Conservation (phyloP, 495 filamentous ascomycete species). For the Extremus antarcticus region DNA sequence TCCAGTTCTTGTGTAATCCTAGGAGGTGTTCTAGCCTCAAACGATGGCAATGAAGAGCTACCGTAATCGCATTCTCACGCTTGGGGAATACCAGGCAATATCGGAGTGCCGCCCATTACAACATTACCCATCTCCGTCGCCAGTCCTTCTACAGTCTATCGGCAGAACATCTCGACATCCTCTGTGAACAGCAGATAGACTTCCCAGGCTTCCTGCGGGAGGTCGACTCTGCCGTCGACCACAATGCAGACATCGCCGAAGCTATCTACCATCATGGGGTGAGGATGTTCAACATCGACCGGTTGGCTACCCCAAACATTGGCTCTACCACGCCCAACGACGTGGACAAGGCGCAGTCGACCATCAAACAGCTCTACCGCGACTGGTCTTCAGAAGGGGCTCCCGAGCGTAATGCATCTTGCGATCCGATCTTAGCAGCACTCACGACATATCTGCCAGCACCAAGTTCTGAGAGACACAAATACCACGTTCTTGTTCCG, state of each 20-base stretch:
- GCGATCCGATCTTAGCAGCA: constrained; percentile 56
- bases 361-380: constrained; percentile 83
- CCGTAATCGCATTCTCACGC: background rate
- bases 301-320: constrained; percentile 42
- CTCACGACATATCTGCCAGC: constrained; percentile 45
- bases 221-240: constrained; percentile 80
- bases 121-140: constrained; percentile 77
- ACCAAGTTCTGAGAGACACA: constrained; percentile 19
- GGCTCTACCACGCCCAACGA: constrained; percentile 56
- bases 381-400: constrained; percentile 82
- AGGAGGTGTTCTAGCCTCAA: no score
- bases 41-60: no score
- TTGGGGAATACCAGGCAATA: constrained; percentile 53
- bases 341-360: constrained; percentile 81
- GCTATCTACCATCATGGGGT: constrained; percentile 60
- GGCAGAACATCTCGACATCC: constrained; percentile 64
- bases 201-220: constrained; percentile 62
- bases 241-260: constrained; percentile 67
- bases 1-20: no score
- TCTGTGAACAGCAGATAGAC: constrained; percentile 70
- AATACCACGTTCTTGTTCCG: constrained; percentile 65
- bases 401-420: constrained; percentile 62
- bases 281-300: constrained; percentile 48
- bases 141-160: constrained; percentile 90
- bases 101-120: constrained; percentile 67